phyloP scores from a whole-genome alignment of 768 basidiomycete genomes.

The Lepiota brunneoincarnata region DNA sequence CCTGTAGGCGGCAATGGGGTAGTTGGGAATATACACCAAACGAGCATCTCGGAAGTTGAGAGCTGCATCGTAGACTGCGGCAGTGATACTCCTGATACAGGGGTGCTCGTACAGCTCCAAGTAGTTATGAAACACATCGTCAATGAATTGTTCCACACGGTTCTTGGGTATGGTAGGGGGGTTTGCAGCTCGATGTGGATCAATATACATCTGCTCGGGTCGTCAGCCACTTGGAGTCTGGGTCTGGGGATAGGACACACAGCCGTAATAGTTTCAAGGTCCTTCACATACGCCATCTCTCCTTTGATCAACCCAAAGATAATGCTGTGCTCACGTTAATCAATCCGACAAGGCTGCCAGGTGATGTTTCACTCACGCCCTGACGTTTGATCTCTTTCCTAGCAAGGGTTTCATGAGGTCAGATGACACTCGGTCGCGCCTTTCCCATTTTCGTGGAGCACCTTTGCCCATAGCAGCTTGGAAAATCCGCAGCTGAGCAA shows the following conservation, averaged over 20 bases:
- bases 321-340: conserved; percentile 43
- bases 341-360: background rate
- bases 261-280: conserved; percentile 80
- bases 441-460: conserved; percentile 76
- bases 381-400: conserved; percentile 66
- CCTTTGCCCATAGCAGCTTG: conserved; percentile 88
- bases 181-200: conserved; percentile 63
- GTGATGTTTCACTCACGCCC: background rate
- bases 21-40: conserved; percentile 90
- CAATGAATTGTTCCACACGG: conserved; percentile 71
- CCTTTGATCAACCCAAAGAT: conserved; percentile 95
- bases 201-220: conserved; percentile 9
- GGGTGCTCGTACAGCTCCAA: conserved; percentile 74
- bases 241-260: conserved; percentile 39
- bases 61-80: conserved; percentile 83
- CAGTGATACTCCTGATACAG: conserved; percentile 73
- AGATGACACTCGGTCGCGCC: conserved; percentile 81
- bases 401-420: conserved; percentile 56
- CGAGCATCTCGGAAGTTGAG: conserved; percentile 92
- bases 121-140: conserved; percentile 89
- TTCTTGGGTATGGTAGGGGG: conserved; percentile 78
- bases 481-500: conserved; percentile 85
- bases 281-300: conserved; percentile 93
- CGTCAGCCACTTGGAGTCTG: background rate
- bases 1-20: conserved; percentile 85